phyloP scores from a whole-genome alignment of 345 rosid genomes.

The Eucalyptus pauciflora region DNA sequence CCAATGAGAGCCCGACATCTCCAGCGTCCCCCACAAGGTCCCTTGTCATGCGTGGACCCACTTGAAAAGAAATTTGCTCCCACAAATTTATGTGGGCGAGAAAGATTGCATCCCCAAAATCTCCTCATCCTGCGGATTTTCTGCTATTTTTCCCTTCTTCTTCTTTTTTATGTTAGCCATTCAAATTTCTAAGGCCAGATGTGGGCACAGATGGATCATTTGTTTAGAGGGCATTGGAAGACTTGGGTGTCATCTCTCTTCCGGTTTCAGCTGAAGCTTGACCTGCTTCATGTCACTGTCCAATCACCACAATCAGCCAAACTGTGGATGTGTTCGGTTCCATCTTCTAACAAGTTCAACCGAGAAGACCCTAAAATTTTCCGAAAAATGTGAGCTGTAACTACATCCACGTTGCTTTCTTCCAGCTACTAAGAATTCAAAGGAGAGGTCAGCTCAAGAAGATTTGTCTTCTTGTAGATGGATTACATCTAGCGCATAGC shows the following conservation, averaged over 20 bases:
- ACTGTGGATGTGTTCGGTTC: background rate
- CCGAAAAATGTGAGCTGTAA: background rate
- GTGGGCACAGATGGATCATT: background rate
- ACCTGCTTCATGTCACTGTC: background rate
- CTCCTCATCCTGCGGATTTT: background rate
- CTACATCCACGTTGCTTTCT: background rate
- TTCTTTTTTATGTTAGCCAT: background rate
- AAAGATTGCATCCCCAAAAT: background rate
- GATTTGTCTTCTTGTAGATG: background rate
- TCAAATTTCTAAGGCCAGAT: background rate
- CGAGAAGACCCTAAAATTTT: background rate
- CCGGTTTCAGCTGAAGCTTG: background rate
- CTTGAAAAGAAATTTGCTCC: background rate
- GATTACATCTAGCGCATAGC: background rate
- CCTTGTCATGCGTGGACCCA: background rate
- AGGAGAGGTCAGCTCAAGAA: background rate
- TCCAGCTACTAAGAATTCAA: background rate
- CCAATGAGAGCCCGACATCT: background rate
- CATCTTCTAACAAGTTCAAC: background rate
- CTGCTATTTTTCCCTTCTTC: background rate
- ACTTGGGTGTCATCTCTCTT: background rate
- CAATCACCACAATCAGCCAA: background rate
- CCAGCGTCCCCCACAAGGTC: background rate
- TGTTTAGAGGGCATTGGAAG: background rate
- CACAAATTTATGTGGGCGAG: background rate